Percentiles rank a stretch among this genome's conserved stretches.
Evolutionary conservation across 495 filamentous ascomycete genomes (phyloP).

Genomic region (Jackrogersella minutella): DNA sequence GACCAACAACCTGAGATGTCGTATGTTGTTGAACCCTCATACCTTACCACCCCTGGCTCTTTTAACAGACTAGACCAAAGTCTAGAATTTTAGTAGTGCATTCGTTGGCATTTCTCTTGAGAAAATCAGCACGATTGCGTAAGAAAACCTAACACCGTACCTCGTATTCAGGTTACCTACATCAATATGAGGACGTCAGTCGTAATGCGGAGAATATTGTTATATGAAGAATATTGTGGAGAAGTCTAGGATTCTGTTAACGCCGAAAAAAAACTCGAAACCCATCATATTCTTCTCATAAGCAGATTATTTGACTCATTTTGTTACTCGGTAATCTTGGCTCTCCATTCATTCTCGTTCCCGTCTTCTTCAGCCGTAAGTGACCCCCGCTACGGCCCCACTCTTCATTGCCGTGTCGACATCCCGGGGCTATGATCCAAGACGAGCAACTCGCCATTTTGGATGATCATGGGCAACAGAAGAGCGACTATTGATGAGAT

Average conservation of each 20-base stretch:
- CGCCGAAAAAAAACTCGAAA: conserved; percentile 12
- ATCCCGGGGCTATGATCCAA: conserved; percentile 31
- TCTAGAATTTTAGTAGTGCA: background rate
- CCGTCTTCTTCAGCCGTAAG: conserved; percentile 44
- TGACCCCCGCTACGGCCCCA: conserved; percentile 50
- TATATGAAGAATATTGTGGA: background rate
- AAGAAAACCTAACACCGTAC: background rate
- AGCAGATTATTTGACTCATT: conserved; percentile 20
- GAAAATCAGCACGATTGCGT: background rate
- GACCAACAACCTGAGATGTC: no score
- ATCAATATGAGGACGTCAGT: background rate
- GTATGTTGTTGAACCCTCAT: background rate
- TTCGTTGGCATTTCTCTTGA: background rate
- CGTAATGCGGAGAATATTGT: background rate
- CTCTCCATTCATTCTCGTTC: conserved; percentile 33
- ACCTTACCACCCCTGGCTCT: background rate
- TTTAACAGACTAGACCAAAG: background rate
- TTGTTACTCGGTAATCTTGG: background rate
- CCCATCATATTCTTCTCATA: background rate
- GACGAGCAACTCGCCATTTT: conserved; percentile 15
- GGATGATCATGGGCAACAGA: conserved; percentile 11
- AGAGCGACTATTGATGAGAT: background rate
- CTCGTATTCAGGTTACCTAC: background rate
- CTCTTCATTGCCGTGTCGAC: conserved; percentile 52
- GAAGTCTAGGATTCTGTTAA: background rate